These are phyloP conservation scores for Annona squamosa DNA, from an alignment of 164 flowering plant species.

Conservation along the genomic window DNA sequence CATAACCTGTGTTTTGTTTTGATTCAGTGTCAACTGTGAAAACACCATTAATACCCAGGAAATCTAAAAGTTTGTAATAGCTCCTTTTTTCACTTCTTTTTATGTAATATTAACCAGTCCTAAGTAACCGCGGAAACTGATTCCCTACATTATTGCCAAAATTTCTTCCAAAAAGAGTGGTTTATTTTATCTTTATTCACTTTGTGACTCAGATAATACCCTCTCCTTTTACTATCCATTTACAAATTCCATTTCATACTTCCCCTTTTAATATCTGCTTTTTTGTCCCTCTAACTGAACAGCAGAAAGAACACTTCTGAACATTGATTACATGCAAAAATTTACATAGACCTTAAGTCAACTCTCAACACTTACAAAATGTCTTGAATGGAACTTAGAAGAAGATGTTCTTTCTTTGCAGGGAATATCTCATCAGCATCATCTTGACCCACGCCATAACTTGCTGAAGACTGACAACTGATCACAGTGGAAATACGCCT, in stretches of 20 bases:
- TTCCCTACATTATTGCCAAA: too few species aligned
- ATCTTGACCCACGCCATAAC: background rate
- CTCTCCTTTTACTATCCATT: background rate
- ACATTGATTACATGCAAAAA: background rate
- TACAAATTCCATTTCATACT: background rate
- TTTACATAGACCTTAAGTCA: background rate
- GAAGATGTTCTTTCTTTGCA: slow-evolving; percentile 2
- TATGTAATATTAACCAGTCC: too few species aligned
- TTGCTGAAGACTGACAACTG: slow-evolving; percentile 1
- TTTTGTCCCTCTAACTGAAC: background rate
- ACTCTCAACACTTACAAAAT: slow-evolving; percentile 7
- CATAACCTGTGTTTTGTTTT: background rate
- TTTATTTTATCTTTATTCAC: too few species aligned
- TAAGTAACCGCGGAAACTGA: too few species aligned
- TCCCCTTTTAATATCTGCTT: background rate
- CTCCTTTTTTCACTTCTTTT: too few species aligned
- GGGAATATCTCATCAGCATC: slow-evolving; percentile 1
- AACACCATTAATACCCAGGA: too few species aligned
- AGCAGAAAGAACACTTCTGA: background rate
- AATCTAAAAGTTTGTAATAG: too few species aligned
- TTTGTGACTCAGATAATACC: too few species aligned
- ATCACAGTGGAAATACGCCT: background rate
- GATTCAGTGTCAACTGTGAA: too few species aligned
- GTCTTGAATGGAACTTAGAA: background rate
- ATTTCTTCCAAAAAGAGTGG: too few species aligned